phyloP scores from a whole-genome alignment of 805 yeast species.

The Candida parachauliodes region DNA sequence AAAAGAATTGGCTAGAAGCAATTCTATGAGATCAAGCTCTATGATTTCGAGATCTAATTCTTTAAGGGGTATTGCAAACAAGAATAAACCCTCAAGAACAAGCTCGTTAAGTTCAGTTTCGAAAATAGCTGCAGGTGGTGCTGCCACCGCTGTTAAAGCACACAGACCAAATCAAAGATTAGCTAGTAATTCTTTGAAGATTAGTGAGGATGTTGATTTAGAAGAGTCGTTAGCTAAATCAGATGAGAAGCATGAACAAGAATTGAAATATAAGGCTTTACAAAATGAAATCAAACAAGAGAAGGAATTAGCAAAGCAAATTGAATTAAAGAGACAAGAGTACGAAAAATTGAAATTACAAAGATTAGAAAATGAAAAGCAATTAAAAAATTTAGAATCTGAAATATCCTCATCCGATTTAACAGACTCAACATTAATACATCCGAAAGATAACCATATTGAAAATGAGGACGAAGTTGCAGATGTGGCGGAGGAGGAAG shows the following conservation, averaged over 20 bases:
- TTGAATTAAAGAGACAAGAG: conserved; percentile 36
- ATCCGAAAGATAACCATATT: neutral
- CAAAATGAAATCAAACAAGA: conserved; percentile 38
- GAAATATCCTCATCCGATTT: conserved; percentile 5
- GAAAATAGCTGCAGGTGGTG: conserved; percentile 5
- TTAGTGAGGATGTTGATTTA: conserved; percentile 17
- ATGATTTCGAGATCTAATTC: conserved; percentile 24
- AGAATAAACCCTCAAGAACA: conserved; percentile 18
- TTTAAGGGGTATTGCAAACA: conserved; percentile 7
- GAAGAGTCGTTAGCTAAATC: conserved; percentile 20
- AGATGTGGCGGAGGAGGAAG: conserved; percentile 17
- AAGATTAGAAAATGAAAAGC: conserved; percentile 23
- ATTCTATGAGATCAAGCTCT: conserved; percentile 34
- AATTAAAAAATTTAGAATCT: conserved; percentile 15
- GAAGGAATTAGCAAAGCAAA: conserved; percentile 31
- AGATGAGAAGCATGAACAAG: conserved; percentile 22
- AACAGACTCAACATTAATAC: conserved; percentile 2
- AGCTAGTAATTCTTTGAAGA: conserved; percentile 7
- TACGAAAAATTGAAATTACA: conserved; percentile 27
- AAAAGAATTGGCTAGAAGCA: conserved; percentile 36
- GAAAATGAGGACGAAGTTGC: conserved; percentile 11
- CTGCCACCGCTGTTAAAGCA: conserved; percentile 3
- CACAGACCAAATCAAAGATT: conserved; percentile 3
- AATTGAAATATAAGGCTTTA: conserved; percentile 23
- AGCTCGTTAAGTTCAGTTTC: conserved; percentile 20